phyloP scores from a whole-genome alignment of 345 rosid species.

The Abelmoschus esculentus region DNA sequence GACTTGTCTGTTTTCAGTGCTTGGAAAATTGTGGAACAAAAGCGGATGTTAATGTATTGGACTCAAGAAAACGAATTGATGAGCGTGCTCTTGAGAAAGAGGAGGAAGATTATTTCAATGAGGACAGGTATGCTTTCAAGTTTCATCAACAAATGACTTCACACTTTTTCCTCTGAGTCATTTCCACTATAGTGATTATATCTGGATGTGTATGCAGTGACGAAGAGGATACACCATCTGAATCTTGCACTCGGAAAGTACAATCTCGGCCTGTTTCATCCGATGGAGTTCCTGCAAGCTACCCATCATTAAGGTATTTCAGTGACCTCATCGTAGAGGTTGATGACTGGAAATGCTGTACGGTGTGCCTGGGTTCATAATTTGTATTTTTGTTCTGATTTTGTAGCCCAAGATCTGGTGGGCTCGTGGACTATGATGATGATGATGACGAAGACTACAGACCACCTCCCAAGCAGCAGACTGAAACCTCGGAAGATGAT shows the following conservation, averaged over 20 bases:
- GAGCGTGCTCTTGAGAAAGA: conserved; percentile 94
- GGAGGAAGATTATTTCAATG: conserved; percentile 98
- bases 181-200: conserved; percentile 12
- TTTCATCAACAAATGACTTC: not conserved
- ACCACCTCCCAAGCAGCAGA: conserved; percentile 79
- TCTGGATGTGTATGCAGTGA: conserved; percentile 46
- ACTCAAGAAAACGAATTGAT: conserved; percentile 63
- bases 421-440: conserved; percentile 95
- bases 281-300: conserved; percentile 61
- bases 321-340: not conserved
- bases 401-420: conserved; percentile 61
- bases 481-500: conserved; percentile 52
- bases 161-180: not conserved
- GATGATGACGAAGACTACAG: conserved; percentile 79
- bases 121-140: conserved; percentile 51
- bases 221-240: conserved; percentile 89
- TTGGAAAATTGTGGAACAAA: conserved; percentile 60
- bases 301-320: conserved; percentile 55
- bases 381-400: conserved; percentile 3
- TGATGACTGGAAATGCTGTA: not conserved
- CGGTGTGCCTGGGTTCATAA: not conserved
- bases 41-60: conserved; percentile 42
- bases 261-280: conserved; percentile 50
- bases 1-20: conserved; percentile 45
- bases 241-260: conserved; percentile 46